Conservation (phyloP, 305 asterid species). For the Fraxinus albicans region DNA sequence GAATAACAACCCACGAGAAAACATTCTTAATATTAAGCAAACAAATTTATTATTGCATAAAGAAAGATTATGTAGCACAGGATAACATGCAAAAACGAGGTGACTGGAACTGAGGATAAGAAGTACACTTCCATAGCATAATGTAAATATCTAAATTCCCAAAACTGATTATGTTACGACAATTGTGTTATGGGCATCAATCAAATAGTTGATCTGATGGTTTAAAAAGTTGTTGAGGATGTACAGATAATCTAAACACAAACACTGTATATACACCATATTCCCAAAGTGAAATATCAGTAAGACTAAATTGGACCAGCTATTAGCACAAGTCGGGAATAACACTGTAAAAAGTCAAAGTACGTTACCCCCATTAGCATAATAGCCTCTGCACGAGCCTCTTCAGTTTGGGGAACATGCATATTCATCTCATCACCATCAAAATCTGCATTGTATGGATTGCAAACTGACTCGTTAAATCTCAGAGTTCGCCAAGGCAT, state of each 20-base stretch:
- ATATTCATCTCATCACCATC: constrained; percentile 99
- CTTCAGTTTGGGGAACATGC: constrained; percentile 99
- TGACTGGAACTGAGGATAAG: constrained; percentile 11
- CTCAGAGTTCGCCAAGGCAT: constrained; percentile 99
- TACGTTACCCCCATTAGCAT: constrained; percentile 84
- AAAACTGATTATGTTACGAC: not conserved
- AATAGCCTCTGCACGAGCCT: constrained; percentile 99
- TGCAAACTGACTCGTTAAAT: constrained; percentile 96
- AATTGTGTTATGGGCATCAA: not conserved
- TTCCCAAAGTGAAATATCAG: constrained; percentile 14
- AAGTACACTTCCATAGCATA: not conserved
- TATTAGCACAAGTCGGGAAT: not conserved
- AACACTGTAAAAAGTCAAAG: constrained; percentile 6
- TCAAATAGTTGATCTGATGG: constrained; percentile 2
- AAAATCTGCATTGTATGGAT: constrained; percentile 96
- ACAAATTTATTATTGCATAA: not conserved
- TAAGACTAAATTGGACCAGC: not conserved
- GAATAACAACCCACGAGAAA: not conserved
- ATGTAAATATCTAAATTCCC: not conserved
- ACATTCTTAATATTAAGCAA: not conserved
- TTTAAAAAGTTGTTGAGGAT: not conserved
- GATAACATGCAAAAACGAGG: not conserved
- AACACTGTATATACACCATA: not conserved
- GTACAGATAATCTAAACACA: not conserved
- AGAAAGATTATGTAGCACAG: not conserved